A percentile compares a stretch with the other conserved stretches of the same genome.
phyloP scores from a whole-genome alignment of 805 yeast genomes.

The Candida multigemmis region DNA sequence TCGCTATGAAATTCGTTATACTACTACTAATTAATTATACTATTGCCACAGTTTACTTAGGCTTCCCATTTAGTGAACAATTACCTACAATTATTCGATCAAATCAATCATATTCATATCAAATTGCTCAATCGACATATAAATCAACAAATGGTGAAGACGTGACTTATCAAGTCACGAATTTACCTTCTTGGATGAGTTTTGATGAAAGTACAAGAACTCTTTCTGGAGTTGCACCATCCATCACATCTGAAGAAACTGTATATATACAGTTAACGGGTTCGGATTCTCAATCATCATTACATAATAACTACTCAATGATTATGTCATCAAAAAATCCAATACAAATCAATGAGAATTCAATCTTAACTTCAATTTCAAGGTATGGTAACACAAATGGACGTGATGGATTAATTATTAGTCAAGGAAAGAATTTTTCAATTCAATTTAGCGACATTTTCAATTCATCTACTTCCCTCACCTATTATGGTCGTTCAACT shows the following conservation, averaged over 20 bases:
- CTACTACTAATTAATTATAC: too few species aligned
- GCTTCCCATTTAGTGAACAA: slow-evolving; percentile 77
- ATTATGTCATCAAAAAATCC: slow-evolving; percentile 45
- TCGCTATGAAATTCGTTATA: too few species aligned
- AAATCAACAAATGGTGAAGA: slow-evolving; percentile 25
- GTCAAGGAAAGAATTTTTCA: slow-evolving; percentile 59
- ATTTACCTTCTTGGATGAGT: slow-evolving; percentile 70
- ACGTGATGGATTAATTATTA: slow-evolving; percentile 58
- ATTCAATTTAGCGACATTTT: slow-evolving; percentile 61
- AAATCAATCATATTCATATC: slow-evolving; percentile 50
- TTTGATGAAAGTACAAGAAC: slow-evolving; percentile 57
- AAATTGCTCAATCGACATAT: slow-evolving; percentile 65
- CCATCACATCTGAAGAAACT: slow-evolving; percentile 29
- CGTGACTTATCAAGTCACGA: slow-evolving; percentile 46
- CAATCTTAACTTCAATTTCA: slow-evolving; percentile 45
- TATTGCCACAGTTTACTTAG: slow-evolving; percentile 43
- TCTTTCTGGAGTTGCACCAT: slow-evolving; percentile 66
- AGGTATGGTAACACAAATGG: slow-evolving; percentile 73
- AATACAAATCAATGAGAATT: too few species aligned
- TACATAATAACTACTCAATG: slow-evolving; percentile 45
- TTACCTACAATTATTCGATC: slow-evolving; percentile 82
- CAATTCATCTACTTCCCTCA: slow-evolving; percentile 30
- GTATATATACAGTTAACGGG: slow-evolving; percentile 51
- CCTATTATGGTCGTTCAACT: slow-evolving; percentile 73
- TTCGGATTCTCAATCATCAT: slow-evolving; percentile 45